phyloP scores from a whole-genome alignment of 2,329 filamentous ascomycete genomes.

The Alternaria metachromatica region DNA sequence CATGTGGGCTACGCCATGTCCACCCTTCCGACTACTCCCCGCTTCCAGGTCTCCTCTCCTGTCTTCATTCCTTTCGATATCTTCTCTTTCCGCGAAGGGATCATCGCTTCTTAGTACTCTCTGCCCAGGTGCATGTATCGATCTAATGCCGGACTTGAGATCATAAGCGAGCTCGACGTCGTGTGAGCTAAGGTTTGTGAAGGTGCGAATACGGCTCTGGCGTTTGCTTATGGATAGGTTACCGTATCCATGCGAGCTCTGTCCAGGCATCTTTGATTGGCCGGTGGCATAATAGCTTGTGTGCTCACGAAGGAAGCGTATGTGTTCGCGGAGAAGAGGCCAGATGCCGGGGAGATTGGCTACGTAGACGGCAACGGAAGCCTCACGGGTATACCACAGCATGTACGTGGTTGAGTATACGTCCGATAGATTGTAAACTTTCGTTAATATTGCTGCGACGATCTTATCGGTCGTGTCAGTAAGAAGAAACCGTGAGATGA shows the following conservation, averaged over 20 bases:
- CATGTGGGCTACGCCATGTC: conserved; percentile 7
- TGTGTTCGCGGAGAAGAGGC: conserved; percentile 57
- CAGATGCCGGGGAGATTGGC: conserved; percentile 63
- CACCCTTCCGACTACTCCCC: conserved; percentile 12
- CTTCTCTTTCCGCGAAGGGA: conserved; percentile 9
- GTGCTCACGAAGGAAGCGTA: conserved; percentile 42
- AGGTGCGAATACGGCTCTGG: conserved; percentile 5
- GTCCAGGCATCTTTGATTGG: conserved; percentile 21
- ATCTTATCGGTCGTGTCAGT: conserved; percentile 33
- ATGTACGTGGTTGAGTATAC: conserved; percentile 50
- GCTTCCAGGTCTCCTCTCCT: conserved; percentile 3
- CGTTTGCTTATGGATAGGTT: conserved; percentile 22
- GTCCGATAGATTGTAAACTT: conserved; percentile 55
- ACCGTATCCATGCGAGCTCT: conserved; percentile 26
- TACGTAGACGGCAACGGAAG: conserved; percentile 60
- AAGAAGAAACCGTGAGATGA: not conserved
- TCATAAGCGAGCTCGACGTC: conserved; percentile 31
- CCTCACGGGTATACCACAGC: conserved; percentile 63
- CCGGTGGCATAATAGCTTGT: conserved; percentile 24
- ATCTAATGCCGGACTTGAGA: conserved; percentile 13
- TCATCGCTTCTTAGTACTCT: conserved; percentile 6
- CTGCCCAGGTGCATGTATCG: conserved; percentile 14
- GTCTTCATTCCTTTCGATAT: conserved; percentile 30
- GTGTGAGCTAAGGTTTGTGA: conserved; percentile 17
- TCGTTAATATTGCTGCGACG: conserved; percentile 55